These are phyloP conservation scores for Pseudogymnoascus pannorum DNA, from an alignment of 2,329 filamentous ascomycete genomes.

Conservation along the genomic window DNA sequence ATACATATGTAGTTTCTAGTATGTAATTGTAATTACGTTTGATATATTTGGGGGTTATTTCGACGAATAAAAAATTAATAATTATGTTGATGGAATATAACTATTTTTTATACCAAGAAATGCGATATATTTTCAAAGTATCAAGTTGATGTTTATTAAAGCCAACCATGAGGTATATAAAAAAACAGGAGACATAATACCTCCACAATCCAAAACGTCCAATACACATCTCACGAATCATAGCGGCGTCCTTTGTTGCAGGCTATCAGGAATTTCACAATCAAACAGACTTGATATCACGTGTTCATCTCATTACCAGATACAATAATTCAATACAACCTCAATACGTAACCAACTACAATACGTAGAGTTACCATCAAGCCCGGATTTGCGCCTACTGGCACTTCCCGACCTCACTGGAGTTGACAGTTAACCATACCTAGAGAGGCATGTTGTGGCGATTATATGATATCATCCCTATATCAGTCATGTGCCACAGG, in stretches of 20 bases:
- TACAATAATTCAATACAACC: not conserved
- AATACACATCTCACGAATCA: not conserved
- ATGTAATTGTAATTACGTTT: not conserved
- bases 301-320: not conserved
- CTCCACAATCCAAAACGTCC: not conserved
- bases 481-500: not conserved
- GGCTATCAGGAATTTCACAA: not conserved
- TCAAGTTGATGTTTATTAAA: not conserved
- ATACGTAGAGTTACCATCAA: not conserved
- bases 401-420: not conserved
- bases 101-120: not conserved
- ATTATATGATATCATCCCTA: not conserved
- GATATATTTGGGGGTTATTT: not conserved
- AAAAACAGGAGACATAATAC: not conserved
- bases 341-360: not conserved
- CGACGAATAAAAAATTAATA: not conserved
- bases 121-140: not conserved
- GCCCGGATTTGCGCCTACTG: not conserved
- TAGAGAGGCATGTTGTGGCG: not conserved
- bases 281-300: not conserved
- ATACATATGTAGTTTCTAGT: not conserved
- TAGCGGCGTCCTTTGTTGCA: not conserved
- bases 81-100: not conserved
- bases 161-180: not conserved
- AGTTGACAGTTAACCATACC: not conserved